Evolutionary conservation across 257 asterid genomes (phyloP).

Genomic region (Scutellaria galericulata): DNA sequence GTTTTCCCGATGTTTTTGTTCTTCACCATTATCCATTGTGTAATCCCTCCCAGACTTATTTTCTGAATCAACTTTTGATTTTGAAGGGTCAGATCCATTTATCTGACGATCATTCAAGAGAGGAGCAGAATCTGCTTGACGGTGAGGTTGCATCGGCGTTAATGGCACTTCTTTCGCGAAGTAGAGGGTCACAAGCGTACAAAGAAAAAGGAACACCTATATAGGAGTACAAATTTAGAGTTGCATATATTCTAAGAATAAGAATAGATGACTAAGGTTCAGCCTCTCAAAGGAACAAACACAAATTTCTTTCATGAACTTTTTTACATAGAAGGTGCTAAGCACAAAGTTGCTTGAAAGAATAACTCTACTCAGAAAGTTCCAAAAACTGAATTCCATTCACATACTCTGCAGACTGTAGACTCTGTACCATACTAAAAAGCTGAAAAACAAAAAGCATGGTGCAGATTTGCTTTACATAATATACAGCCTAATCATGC

Average conservation of each 20-base stretch:
- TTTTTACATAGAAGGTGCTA: slow-evolving; percentile 19
- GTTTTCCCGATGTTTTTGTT: slow-evolving; percentile 51
- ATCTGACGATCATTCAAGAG: slow-evolving; percentile 63
- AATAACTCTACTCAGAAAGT: slow-evolving; percentile 26
- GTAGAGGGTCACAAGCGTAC: slow-evolving; percentile 88
- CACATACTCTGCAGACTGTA: not conserved
- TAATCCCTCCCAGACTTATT: slow-evolving; percentile 50
- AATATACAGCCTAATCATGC: slow-evolving; percentile 11
- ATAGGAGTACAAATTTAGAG: slow-evolving; percentile 38
- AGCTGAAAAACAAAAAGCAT: slow-evolving; percentile 15
- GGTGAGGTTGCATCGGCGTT: slow-evolving; percentile 54
- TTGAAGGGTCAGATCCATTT: slow-evolving; percentile 54
- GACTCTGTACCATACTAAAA: slow-evolving; percentile 16
- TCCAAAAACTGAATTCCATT: not conserved
- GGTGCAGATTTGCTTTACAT: slow-evolving; percentile 7
- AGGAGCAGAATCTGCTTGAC: slow-evolving; percentile 84
- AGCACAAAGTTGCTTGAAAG: slow-evolving; percentile 7
- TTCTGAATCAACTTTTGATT: slow-evolving; percentile 44
- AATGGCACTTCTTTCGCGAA: slow-evolving; percentile 91
- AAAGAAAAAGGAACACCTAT: slow-evolving; percentile 75
- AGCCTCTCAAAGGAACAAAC: not conserved
- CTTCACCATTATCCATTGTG: slow-evolving; percentile 42
- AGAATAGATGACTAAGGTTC: slow-evolving; percentile 23
- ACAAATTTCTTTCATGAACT: slow-evolving; percentile 1
- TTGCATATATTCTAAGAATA: slow-evolving; percentile 23